Base-by-base conservation (phyloP, 1,284 basidiomycete genomes). In the Trichosporon sp. region DNA sequence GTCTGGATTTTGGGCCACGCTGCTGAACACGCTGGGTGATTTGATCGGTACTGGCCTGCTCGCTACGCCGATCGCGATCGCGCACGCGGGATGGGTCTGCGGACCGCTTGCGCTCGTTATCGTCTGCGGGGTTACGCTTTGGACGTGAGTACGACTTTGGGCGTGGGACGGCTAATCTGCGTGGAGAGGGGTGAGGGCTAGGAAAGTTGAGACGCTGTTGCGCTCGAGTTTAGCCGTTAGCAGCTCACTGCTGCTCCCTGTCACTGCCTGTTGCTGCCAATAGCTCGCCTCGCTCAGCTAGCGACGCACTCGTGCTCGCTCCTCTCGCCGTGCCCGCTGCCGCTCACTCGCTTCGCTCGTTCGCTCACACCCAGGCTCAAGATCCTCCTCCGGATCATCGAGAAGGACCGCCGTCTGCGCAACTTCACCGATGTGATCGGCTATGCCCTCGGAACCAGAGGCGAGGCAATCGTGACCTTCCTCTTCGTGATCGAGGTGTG, bases 401-500 rank as follows among this genome's bases (percentile, higher is more conserved):
- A 79, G 71, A 76, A 76, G 66, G 81, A 83, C 69, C 72, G 80
- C 11, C 74, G 79, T 12, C 66, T 83, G 70, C 71, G 81, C 40
- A 81, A 78, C 70, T 83, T 80, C 65, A 81, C 81, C 40, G 81
- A 83, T 65, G 78, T 83, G 4, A 79, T 81, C 5, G 76, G 79
- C 1, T 80, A 76, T 67, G 81, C 78, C 2, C 74, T 83, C 11
- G 94, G 93, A 4, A 87, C 88, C 1, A 86, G 86, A 38, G 90
- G 90, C 0, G 89, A 88, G 51, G 83, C 88, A 2, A 79, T 91
- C 68, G 92, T 93, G 67, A 91, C 90, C 69, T 75, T 87, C 1
- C 84, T 96, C 70, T 96, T 96, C 80, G 91, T 91, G 74, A 82
- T 94, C 2, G 93, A 96, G 81, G 84, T 93, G n/a, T 92, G 92